Evolutionary conservation across 495 filamentous ascomycete genomes (phyloP).

Genomic region (Xylaria curta): DNA sequence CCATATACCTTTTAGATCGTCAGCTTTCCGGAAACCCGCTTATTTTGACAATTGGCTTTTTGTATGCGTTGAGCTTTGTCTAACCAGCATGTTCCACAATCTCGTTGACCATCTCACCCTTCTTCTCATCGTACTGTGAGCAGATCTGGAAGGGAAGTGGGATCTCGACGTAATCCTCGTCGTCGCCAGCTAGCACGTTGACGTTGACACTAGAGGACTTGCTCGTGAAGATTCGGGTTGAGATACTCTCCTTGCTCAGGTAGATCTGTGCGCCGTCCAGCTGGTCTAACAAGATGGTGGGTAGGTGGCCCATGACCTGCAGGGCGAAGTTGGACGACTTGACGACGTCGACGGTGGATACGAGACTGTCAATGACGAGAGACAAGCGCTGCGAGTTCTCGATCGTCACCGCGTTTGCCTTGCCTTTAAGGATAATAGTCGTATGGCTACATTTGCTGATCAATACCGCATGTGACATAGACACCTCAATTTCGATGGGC

Average conservation of each 20-base stretch:
- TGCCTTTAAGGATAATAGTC: constrained; percentile 87
- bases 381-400: constrained; percentile 87
- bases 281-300: constrained; percentile 89
- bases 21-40: neutral
- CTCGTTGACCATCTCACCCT: constrained; percentile 79
- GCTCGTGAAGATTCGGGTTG: constrained; percentile 83
- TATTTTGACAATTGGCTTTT: neutral
- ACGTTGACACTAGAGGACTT: constrained; percentile 87
- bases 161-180: constrained; percentile 81
- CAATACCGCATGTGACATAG: constrained; percentile 86
- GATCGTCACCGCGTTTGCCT: constrained; percentile 92
- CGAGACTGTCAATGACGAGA: constrained; percentile 86
- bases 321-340: constrained; percentile 91
- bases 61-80: neutral
- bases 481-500: constrained; percentile 76
- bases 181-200: constrained; percentile 72
- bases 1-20: neutral
- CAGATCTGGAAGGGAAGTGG: constrained; percentile 90
- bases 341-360: constrained; percentile 91
- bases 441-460: constrained; percentile 89
- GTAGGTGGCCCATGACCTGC: constrained; percentile 82
- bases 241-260: constrained; percentile 75
- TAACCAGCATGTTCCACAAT: constrained; percentile 89
- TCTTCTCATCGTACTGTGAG: constrained; percentile 68
- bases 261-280: constrained; percentile 90